phyloP scores from a whole-genome alignment of 805 yeast genomes.

The Tetrapisispora iriomotensis region DNA sequence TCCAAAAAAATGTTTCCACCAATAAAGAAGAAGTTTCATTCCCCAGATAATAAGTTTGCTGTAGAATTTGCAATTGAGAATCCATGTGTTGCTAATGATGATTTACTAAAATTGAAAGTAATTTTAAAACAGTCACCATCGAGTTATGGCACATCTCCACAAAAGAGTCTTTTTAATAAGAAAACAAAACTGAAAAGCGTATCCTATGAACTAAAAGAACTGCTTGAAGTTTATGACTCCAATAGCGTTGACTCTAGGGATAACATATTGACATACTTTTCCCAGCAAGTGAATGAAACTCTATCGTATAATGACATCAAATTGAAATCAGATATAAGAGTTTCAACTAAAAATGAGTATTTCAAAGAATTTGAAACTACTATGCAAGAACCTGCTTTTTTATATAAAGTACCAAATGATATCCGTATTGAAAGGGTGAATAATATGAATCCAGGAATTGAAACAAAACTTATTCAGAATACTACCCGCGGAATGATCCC shows the following conservation, averaged over 20 bases:
- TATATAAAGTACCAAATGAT: slow-evolving; percentile 13
- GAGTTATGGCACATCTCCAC: slow-evolving; percentile 8
- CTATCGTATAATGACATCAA: slow-evolving; percentile 24
- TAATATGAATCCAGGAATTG: slow-evolving; percentile 2
- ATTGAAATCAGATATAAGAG: slow-evolving; percentile 17
- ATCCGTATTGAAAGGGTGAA: background rate
- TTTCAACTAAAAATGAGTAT: slow-evolving; percentile 21
- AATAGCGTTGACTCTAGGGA: slow-evolving; percentile 33
- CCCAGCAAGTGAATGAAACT: slow-evolving; percentile 23
- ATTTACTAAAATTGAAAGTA: slow-evolving; percentile 33
- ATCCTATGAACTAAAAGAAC: slow-evolving; percentile 42
- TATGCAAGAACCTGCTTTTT: slow-evolving; percentile 24
- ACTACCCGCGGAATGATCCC: slow-evolving; percentile 23
- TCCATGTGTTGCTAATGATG: slow-evolving; percentile 52
- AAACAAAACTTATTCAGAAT: slow-evolving; percentile 25
- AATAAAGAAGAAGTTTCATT: slow-evolving; percentile 33
- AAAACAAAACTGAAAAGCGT: slow-evolving; percentile 36
- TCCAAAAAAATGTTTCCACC: slow-evolving; percentile 47
- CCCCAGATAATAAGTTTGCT: slow-evolving; percentile 41
- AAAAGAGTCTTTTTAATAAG: slow-evolving; percentile 17
- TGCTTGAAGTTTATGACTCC: slow-evolving; percentile 42
- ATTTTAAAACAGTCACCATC: slow-evolving; percentile 34
- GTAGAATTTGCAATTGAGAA: slow-evolving; percentile 40
- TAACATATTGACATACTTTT: slow-evolving; percentile 26
- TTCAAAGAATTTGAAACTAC: slow-evolving; percentile 26